Conservation (phyloP, 176 grass and related monocot genomes). For the Thalia dealbata region DNA sequence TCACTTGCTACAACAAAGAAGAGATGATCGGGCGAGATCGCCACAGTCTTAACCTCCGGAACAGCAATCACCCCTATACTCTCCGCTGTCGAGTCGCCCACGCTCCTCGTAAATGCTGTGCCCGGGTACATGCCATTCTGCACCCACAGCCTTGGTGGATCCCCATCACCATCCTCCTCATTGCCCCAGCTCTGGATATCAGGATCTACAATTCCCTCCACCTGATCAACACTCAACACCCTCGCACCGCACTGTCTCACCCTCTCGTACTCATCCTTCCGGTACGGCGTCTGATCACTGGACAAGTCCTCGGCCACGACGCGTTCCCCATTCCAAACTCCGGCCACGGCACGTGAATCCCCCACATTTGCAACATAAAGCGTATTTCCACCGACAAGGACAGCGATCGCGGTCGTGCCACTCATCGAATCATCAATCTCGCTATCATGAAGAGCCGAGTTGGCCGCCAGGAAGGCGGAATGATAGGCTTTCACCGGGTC, state of each 20-base stretch:
- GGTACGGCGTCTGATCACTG: slow-evolving; percentile 91
- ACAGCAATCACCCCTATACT: slow-evolving; percentile 67
- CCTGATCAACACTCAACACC: slow-evolving; percentile 73
- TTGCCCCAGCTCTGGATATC: slow-evolving; percentile 35
- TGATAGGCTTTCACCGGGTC: slow-evolving; percentile 48
- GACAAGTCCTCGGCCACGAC: slow-evolving; percentile 75
- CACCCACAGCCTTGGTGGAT: slow-evolving; percentile 86
- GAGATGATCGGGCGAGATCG: slow-evolving; percentile 53
- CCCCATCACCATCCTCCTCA: slow-evolving; percentile 57
- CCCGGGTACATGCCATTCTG: slow-evolving; percentile 78
- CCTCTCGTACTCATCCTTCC: slow-evolving; percentile 78
- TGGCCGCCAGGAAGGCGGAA: slow-evolving; percentile 41
- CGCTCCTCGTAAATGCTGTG: slow-evolving; percentile 90
- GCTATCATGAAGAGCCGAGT: slow-evolving; percentile 60
- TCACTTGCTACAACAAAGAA: slow-evolving; percentile 89
- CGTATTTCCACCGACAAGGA: slow-evolving; percentile 40
- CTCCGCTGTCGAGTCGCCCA: slow-evolving; percentile 71
- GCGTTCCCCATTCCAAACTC: slow-evolving; percentile 37
- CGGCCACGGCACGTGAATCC: slow-evolving; percentile 73
- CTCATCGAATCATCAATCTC: slow-evolving; percentile 87
- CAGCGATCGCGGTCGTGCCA: slow-evolving; percentile 82
- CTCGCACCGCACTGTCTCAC: slow-evolving; percentile 65
- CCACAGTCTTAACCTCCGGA: slow-evolving; percentile 63
- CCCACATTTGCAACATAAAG: slow-evolving; percentile 90
- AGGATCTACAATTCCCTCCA: slow-evolving; percentile 42